A percentile compares a stretch with the other conserved stretches of the same genome.
Conservation (phyloP, 2,329 filamentous ascomycete genomes). For the Penicillium sp. region DNA sequence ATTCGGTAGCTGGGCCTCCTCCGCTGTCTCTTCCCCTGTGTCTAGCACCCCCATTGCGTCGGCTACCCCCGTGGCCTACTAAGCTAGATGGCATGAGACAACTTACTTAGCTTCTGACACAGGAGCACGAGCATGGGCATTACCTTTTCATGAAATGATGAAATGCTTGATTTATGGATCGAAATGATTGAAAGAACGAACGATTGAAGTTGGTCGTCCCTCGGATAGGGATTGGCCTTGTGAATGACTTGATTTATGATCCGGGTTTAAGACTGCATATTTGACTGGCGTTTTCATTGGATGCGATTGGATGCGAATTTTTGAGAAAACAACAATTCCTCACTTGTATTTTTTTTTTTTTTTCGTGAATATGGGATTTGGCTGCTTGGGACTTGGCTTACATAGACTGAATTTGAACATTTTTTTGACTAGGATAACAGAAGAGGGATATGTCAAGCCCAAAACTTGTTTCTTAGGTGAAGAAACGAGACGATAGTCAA, state of each 20-base stretch:
- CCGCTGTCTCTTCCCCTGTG: slow-evolving; percentile 14
- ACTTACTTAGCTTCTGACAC: neutral
- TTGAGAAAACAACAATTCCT: slow-evolving; percentile 1
- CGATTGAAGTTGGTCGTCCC: neutral
- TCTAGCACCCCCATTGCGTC: slow-evolving; percentile 13
- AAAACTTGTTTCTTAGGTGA: too few species aligned
- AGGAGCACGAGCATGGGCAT: neutral
- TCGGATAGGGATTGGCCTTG: neutral
- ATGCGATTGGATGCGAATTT: neutral
- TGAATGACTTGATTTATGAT: slow-evolving; percentile 5
- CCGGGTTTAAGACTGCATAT: slow-evolving; percentile 1
- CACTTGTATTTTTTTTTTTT: slow-evolving; percentile 12
- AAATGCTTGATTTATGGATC: slow-evolving; percentile 4
- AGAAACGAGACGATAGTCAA: too few species aligned
- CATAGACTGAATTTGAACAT: slow-evolving; percentile 20
- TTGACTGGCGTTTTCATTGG: slow-evolving; percentile 8
- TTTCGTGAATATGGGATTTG: slow-evolving; percentile 10
- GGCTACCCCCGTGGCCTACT: slow-evolving; percentile 16
- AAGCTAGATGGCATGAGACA: neutral
- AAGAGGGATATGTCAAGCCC: neutral
- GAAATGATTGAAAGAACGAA: slow-evolving; percentile 13
- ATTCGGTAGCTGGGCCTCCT: neutral
- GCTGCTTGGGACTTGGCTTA: slow-evolving; percentile 5
- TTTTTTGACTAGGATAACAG: neutral
- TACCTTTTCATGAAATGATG: slow-evolving; percentile 7